These are phyloP conservation scores for Glonium stellatum DNA, from an alignment of 495 filamentous ascomycete species.

Conservation along the genomic window DNA sequence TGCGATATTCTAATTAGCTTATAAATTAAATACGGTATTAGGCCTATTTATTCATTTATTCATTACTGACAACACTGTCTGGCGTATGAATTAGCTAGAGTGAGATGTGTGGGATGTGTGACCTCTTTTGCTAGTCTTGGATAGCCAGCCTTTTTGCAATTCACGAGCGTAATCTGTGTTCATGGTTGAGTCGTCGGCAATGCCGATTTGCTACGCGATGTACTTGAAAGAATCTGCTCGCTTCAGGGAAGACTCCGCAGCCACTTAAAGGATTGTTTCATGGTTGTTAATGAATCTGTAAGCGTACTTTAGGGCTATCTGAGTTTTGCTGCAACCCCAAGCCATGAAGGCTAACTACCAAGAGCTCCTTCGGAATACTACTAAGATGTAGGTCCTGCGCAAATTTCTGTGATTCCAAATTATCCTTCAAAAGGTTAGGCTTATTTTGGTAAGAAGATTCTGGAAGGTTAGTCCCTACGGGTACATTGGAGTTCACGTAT, in stretches of 20 bases:
- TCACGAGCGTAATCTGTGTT: neutral
- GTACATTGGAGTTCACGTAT: too few relatives aligned
- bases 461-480: neutral
- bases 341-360: conserved; percentile 28
- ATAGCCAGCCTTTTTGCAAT: neutral
- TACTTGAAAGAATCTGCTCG: neutral
- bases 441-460: neutral
- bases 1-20: too few relatives aligned
- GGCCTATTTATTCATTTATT: too few relatives aligned
- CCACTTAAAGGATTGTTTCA: conserved; percentile 30
- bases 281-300: conserved; percentile 18
- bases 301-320: conserved; percentile 35
- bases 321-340: conserved; percentile 40
- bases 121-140: neutral
- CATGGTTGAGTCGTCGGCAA: neutral
- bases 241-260: conserved; percentile 17
- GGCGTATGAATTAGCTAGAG: neutral
- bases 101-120: neutral
- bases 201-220: neutral
- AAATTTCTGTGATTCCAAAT: neutral
- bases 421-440: neutral
- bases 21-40: too few relatives aligned
- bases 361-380: neutral
- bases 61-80: too few relatives aligned
- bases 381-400: neutral